Percentiles rank a stretch among this genome's conserved stretches.
phyloP scores from a whole-genome alignment of 257 asterid genomes.

The Linaria vulgaris region DNA sequence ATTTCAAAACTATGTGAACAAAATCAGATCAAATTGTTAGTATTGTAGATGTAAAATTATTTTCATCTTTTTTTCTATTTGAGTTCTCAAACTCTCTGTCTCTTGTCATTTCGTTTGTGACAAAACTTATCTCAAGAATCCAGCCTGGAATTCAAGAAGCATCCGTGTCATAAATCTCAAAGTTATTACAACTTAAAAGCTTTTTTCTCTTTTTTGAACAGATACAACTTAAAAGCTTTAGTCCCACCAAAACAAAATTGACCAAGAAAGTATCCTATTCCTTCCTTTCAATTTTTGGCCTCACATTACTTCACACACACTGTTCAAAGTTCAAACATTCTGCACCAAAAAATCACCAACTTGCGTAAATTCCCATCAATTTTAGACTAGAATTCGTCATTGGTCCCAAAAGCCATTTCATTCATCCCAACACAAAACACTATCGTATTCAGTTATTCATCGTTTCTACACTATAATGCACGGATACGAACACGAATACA shows the following conservation, averaged over 20 bases:
- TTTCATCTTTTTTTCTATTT: background rate
- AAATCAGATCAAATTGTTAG: too few relatives aligned
- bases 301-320: background rate
- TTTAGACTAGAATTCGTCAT: slow-evolving; percentile 20
- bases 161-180: slow-evolving; percentile 13
- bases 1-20: too few relatives aligned
- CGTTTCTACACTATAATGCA: too few relatives aligned
- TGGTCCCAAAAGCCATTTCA: slow-evolving; percentile 54
- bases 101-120: slow-evolving; percentile 32
- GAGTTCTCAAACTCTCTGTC: slow-evolving; percentile 18
- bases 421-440: slow-evolving; percentile 32
- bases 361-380: slow-evolving; percentile 13
- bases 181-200: background rate
- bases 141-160: slow-evolving; percentile 49
- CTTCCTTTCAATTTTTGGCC: background rate
- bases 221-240: background rate
- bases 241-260: background rate
- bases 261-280: background rate
- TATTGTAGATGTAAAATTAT: too few relatives aligned
- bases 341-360: slow-evolving; percentile 22
- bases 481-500: too few relatives aligned
- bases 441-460: too few relatives aligned
- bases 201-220: too few relatives aligned
- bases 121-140: slow-evolving; percentile 34
- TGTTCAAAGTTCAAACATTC: slow-evolving; percentile 32